phyloP scores from a whole-genome alignment of 257 asterid genomes.

The Primulina huaijiensis region DNA sequence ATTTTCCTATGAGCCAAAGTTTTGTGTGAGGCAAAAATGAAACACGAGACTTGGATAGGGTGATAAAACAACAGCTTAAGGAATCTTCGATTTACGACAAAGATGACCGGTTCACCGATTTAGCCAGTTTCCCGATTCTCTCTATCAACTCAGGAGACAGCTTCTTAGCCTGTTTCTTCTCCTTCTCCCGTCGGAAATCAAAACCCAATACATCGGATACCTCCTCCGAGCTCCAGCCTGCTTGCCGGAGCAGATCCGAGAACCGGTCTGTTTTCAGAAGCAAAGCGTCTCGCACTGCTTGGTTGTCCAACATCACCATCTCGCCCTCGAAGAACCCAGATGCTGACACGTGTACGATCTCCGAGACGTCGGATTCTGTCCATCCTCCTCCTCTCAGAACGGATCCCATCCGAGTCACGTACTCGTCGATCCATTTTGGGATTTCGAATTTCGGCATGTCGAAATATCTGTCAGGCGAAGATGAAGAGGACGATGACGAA shows the following conservation, averaged over 20 bases:
- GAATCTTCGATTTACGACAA: constrained; percentile 31
- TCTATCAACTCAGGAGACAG: constrained; percentile 70
- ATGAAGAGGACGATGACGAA: constrained; percentile 60
- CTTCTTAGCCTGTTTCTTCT: constrained; percentile 56
- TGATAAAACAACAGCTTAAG: constrained; percentile 20
- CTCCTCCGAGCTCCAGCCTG: constrained; percentile 98
- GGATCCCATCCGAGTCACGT: constrained; percentile 75
- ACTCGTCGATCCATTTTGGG: constrained; percentile 89
- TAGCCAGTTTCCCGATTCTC: constrained; percentile 76
- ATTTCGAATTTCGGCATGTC: constrained; percentile 61
- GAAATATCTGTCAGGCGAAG: constrained; percentile 77
- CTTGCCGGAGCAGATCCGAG: constrained; percentile 75
- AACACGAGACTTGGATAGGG: constrained; percentile 12
- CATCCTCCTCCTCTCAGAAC: constrained; percentile 82
- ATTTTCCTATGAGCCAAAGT: no score
- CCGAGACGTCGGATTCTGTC: constrained; percentile 87
- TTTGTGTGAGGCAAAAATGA: no score
- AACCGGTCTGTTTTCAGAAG: constrained; percentile 83
- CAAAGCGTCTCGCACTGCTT: constrained; percentile 76
- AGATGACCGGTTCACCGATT: constrained; percentile 67
- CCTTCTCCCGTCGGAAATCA: constrained; percentile 75
- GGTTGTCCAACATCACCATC: constrained; percentile 81
- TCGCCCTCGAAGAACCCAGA: constrained; percentile 85
- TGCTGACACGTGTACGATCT: constrained; percentile 71
- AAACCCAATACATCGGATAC: constrained; percentile 83